Evolutionary conservation across 2,329 filamentous ascomycete species (phyloP).

Genomic region (Venturia oleaginea): DNA sequence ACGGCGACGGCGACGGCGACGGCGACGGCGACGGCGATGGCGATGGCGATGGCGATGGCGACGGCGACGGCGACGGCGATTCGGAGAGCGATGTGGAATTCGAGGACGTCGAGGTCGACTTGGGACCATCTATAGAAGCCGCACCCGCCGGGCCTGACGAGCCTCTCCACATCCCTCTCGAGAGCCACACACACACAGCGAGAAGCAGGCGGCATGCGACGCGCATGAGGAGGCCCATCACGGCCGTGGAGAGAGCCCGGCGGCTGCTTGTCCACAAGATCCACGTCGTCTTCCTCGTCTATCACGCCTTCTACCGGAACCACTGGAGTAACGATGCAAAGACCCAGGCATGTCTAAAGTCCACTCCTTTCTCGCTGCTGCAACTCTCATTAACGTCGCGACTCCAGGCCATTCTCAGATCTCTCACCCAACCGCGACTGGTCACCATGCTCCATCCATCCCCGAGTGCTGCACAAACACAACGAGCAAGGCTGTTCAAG

Average conservation of each 20-base stretch:
- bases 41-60: too few species aligned
- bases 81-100: neutral
- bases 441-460: slow-evolving; percentile 61
- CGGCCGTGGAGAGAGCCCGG: slow-evolving; percentile 41
- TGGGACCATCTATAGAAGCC: neutral
- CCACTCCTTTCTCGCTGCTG: neutral
- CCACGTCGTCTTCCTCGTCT: slow-evolving; percentile 74
- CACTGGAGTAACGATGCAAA: slow-evolving; percentile 74
- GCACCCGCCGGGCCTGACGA: neutral
- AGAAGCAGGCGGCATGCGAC: neutral
- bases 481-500: slow-evolving; percentile 65
- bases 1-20: neutral
- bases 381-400: slow-evolving; percentile 18
- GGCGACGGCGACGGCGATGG: too few species aligned
- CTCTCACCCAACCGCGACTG: slow-evolving; percentile 57
- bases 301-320: slow-evolving; percentile 70
- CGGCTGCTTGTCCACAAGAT: slow-evolving; percentile 76
- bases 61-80: neutral
- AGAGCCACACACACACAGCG: neutral
- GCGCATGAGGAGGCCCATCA: neutral
- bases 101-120: slow-evolving; percentile 4
- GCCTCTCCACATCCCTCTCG: neutral
- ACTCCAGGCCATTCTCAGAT: slow-evolving; percentile 42
- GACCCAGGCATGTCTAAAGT: slow-evolving; percentile 45
- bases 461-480: slow-evolving; percentile 60